Percentiles rank a stretch among this genome's conserved stretches.
Conservation (phyloP, 768 basidiomycete species). For the Auricularia sp. region DNA sequence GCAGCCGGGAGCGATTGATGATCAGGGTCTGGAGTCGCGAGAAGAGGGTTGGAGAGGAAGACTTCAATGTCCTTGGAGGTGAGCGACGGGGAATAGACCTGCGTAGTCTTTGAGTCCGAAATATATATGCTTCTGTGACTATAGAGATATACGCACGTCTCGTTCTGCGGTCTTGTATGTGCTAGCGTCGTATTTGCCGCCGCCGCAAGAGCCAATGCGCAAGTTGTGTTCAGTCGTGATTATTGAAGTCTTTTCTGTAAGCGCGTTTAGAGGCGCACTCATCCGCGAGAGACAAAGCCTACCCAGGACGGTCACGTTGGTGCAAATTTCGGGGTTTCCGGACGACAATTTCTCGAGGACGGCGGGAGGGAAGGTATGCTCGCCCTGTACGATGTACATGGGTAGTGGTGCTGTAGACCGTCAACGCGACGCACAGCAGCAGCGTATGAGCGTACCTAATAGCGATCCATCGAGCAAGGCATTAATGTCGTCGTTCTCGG, state of each 20-base stretch:
- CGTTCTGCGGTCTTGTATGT: conserved; percentile 50
- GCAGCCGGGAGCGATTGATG: conserved; percentile 62
- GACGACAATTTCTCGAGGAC: conserved; percentile 68
- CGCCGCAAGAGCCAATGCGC: conserved; percentile 69
- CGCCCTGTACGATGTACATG: conserved; percentile 89
- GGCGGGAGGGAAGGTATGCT: conserved; percentile 55
- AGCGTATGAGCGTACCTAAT: conserved; percentile 37
- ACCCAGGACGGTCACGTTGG: conserved; percentile 82
- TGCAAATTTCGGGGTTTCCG: conserved; percentile 69
- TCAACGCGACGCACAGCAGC: conserved; percentile 3
- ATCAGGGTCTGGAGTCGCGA: conserved; percentile 29
- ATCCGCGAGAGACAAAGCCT: conserved; percentile 22
- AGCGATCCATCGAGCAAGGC: conserved; percentile 54
- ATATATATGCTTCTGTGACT: too few relatives aligned
- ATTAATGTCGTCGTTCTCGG: conserved; percentile 20
- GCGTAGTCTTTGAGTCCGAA: background rate
- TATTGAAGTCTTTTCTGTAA: conserved; percentile 67
- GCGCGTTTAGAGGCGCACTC: background rate
- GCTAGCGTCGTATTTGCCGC: conserved; percentile 59
- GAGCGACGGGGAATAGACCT: conserved; percentile 74
- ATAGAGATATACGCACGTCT: conserved; percentile 36
- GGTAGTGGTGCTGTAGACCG: conserved; percentile 62
- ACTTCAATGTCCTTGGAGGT: conserved; percentile 59
- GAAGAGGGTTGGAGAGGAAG: conserved; percentile 55
- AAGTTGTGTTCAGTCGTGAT: conserved; percentile 71